These are phyloP conservation scores for Triticum monococcum DNA, from an alignment of 176 grass and related monocot genomes.

Conservation along the genomic window DNA sequence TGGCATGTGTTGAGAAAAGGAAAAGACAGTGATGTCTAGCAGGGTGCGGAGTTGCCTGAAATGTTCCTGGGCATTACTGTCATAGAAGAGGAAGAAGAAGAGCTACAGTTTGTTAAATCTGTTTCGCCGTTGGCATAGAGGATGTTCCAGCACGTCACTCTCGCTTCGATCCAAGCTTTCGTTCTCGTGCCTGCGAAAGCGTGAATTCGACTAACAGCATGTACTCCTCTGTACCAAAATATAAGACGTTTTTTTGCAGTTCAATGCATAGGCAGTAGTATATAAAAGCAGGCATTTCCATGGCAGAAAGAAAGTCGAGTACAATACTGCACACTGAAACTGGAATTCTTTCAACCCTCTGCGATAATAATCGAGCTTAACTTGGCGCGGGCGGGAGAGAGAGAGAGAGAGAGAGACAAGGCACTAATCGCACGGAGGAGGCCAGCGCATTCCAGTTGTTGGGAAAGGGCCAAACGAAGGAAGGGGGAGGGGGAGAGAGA, in stretches of 20 bases:
- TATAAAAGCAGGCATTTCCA: too few relatives aligned
- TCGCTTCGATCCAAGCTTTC: neutral
- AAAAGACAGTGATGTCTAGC: slow-evolving; percentile 13
- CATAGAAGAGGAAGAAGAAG: neutral
- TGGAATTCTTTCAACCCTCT: too few relatives aligned
- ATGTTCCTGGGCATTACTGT: neutral
- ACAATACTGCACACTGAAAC: too few relatives aligned
- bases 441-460: slow-evolving; percentile 30
- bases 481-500: neutral
- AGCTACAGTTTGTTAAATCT: too few relatives aligned
- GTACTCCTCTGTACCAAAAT: too few relatives aligned
- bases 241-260: too few relatives aligned
- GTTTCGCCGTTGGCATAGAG: neutral
- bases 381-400: too few relatives aligned
- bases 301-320: too few relatives aligned
- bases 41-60: slow-evolving; percentile 1
- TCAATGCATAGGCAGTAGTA: too few relatives aligned
- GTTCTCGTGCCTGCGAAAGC: neutral
- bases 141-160: neutral
- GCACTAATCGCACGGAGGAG: neutral
- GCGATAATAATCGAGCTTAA: too few relatives aligned
- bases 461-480: neutral
- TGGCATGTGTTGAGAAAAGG: slow-evolving; percentile 25
- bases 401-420: neutral
- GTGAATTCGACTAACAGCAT: neutral